Evolutionary conservation across 495 filamentous ascomycete species (phyloP), one percentile per base, ranked within the genome.

Genomic region (Aspergillus haitiensis): DNA sequence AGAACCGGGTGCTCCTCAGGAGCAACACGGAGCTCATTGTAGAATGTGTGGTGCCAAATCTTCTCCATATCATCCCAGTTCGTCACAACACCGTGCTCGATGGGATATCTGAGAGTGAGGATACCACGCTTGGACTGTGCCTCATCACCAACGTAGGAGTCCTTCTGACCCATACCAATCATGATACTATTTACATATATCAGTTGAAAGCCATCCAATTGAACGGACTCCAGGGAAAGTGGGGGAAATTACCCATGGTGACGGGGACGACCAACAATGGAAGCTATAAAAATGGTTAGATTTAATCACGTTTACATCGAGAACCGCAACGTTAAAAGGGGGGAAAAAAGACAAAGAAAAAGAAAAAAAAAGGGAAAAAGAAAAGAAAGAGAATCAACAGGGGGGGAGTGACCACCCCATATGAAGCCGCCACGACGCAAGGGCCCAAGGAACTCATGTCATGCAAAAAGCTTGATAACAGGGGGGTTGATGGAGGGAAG

Each of bases 11-110:
- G 94, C 91, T 98, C 94, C 86, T 98, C 95, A 61, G 94, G 94
- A 64, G 94, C 94, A 63, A 98, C 94, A 91, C 94, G 94, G 75
- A 98, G 88, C 85, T 98, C 94, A 79, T 97, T 98, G 89, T 98
- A 98, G 88, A 98, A 97, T 71, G 92, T 97, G 86, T 98, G 93
- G 81, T 98, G 94, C 95, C 94, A 98, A 72, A 98, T 98, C 86
- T 97, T 98, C 84, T 98, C 94, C 95, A 98, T 98, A 76, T 98
- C 94, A 79, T 98, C 93, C 94, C 94, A 98, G 87, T 98, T 97
- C 82, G 94, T 98, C 77, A 98, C 95, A 74, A 98, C 95, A 91
- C 94, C 94, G 82, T 98, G 94, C 85, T 98, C 94, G 74, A 98
- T 96, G 69, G 94, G 94, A 81, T 98, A 98, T 82, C 95, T 89